Percentiles rank a stretch among this genome's conserved stretches.
These are phyloP conservation scores for Tricholoma matsutake DNA, from an alignment of 768 basidiomycete species.

Conservation along the genomic window DNA sequence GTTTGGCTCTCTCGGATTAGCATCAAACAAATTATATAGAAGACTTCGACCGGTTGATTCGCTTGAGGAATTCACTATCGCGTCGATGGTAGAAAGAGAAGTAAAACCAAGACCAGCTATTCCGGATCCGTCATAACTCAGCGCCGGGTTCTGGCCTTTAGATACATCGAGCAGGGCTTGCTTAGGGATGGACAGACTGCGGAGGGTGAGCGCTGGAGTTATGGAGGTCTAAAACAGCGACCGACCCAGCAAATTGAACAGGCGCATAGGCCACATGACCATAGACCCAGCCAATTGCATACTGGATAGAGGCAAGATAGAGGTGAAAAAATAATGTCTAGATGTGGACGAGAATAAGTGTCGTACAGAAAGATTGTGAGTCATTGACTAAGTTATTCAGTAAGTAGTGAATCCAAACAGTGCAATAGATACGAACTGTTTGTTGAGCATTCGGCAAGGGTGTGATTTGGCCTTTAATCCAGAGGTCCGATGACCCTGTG, in stretches of 20 bases:
- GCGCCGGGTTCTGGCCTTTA: constrained; percentile 65
- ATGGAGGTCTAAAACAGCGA: constrained; percentile 6
- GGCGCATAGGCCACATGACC: constrained; percentile 62
- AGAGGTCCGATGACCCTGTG: constrained; percentile 83
- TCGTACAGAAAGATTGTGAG: constrained; percentile 63
- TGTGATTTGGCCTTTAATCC: constrained; percentile 50
- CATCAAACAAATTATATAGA: constrained; percentile 71
- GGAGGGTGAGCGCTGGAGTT: neutral
- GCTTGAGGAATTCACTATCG: constrained; percentile 52
- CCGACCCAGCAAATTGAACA: constrained; percentile 70
- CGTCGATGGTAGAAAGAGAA: constrained; percentile 70
- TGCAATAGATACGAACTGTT: constrained; percentile 40
- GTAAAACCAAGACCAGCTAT: constrained; percentile 79
- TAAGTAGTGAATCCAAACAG: constrained; percentile 5
- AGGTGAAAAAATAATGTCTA: neutral
- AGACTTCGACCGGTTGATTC: constrained; percentile 63
- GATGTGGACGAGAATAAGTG: neutral
- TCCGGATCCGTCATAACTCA: constrained; percentile 67
- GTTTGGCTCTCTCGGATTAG: constrained; percentile 70
- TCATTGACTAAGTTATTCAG: constrained; percentile 32
- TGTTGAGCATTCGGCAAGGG: constrained; percentile 47
- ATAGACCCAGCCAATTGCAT: constrained; percentile 77
- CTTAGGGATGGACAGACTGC: constrained; percentile 56
- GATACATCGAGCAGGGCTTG: constrained; percentile 74
- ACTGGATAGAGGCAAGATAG: constrained; percentile 39